Evolutionary conservation across 2,329 filamentous ascomycete species (phyloP), one percentile per base, ranked within the genome.

Genomic region (Coleophoma cylindrospora): DNA sequence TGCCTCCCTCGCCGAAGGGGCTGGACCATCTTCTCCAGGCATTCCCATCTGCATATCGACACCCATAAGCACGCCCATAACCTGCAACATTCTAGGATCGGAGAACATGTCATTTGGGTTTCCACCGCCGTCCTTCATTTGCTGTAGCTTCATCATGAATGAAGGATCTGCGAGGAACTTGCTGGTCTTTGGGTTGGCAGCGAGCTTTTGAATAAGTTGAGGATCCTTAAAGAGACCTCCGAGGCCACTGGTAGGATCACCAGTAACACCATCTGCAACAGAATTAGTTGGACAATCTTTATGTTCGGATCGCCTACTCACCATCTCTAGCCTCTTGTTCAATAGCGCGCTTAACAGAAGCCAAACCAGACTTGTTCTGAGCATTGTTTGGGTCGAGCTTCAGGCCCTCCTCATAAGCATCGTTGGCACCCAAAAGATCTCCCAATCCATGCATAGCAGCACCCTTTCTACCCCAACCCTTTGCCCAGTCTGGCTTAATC

Each of bases 401-500:
- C 60, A 96, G 76, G n/a, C 92, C 94, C 68, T 95, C 82, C 65
- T 96, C 88, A 68, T 95, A 99, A 19, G 95, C 91, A 63, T 96
- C 91, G 56, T 86, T 81, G 34, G 94, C 91, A 44, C 83, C 87
- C 45, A 94, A 75, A 19, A 97, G 78, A 67, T 99, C 90, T 47
- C 91, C 89, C 53, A 85, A 75, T 43, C 94, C 94, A 69, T 96
- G 94, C 34, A 91, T 78, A 50, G 94, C 94, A 56, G 91, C 86
- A 58, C 92, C 94, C 70, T 96, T 96, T 54, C 94, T 85, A 52
- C 88, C 86, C 87, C 90, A 96, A 58, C 94, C 94, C 74, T 97
- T 97, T 53, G 90, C 84, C 94, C 94, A 99, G 76, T 97, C 94
- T 12, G 92, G 87, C 78, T 99, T 97, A 69, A 99, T 76, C 71